phyloP scores from a whole-genome alignment of 768 basidiomycete species.

The Saitozyma podzolica region DNA sequence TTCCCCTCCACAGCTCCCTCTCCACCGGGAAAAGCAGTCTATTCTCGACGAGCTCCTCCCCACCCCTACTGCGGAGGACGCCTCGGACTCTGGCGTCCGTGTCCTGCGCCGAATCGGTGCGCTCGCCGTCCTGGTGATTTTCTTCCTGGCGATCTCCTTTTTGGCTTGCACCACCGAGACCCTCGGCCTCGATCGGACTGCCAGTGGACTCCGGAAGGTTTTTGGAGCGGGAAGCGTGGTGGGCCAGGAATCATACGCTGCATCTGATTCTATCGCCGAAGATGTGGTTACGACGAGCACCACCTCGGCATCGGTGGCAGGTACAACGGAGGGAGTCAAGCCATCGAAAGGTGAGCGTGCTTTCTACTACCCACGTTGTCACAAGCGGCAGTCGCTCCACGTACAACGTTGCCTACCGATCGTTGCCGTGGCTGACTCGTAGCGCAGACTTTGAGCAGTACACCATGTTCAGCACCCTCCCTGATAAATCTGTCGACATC shows the following conservation, averaged over 20 bases:
- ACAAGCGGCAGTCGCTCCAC: neutral
- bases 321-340: no score
- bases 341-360: neutral
- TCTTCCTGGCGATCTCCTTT: constrained; percentile 24
- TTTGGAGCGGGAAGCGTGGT: constrained; percentile 10
- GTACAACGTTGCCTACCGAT: no score
- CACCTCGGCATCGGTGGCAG: no score
- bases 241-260: neutral
- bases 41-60: constrained; percentile 38
- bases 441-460: constrained; percentile 49
- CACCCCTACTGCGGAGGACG: constrained; percentile 1
- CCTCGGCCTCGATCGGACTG: neutral
- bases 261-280: neutral
- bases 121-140: constrained; percentile 27
- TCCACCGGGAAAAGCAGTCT: constrained; percentile 10
- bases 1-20: neutral
- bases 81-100: neutral
- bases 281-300: neutral
- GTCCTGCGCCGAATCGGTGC: constrained; percentile 24
- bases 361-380: neutral
- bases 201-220: constrained; percentile 11
- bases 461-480: constrained; percentile 43
- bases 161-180: constrained; percentile 15
- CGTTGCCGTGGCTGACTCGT: no score
- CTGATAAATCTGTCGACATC: constrained; percentile 31